A percentile compares a stretch with the other conserved stretches of the same genome.
Evolutionary conservation across 78 protist genomes (phyloP).

Genomic region (Parvularia atlantis): DNA sequence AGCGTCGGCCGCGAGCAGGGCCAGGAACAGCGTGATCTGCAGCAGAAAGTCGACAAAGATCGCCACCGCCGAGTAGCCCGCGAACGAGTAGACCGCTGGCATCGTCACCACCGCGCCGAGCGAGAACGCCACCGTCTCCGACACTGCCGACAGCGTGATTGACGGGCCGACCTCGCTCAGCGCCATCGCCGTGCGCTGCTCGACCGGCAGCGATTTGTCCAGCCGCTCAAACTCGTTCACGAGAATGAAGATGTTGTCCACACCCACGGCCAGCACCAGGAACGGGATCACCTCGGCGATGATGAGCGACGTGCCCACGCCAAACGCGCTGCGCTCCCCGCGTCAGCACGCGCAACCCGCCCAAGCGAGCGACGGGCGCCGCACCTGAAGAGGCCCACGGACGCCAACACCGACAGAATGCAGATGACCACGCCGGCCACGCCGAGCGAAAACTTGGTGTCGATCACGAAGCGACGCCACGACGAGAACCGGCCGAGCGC

Average conservation of each 20-base stretch:
- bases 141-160: slow-evolving; percentile 53
- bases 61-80: slow-evolving; percentile 52
- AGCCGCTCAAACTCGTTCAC: slow-evolving; percentile 43
- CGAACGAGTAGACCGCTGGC: slow-evolving; percentile 65
- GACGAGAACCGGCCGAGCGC: slow-evolving; percentile 52
- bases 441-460: slow-evolving; percentile 43
- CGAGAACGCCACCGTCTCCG: slow-evolving; percentile 61
- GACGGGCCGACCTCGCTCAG: slow-evolving; percentile 52
- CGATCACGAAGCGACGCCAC: slow-evolving; percentile 1
- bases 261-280: slow-evolving; percentile 69
- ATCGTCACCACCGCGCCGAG: slow-evolving; percentile 58
- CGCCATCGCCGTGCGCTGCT: slow-evolving; percentile 34
- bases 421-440: slow-evolving; percentile 57
- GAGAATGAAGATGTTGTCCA: slow-evolving; percentile 64
- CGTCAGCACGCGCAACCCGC: neutral
- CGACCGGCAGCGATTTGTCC: slow-evolving; percentile 9
- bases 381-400: slow-evolving; percentile 40
- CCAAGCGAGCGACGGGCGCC: neutral
- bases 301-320: slow-evolving; percentile 58
- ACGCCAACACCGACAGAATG: slow-evolving; percentile 7
- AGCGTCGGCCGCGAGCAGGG: slow-evolving; percentile 42
- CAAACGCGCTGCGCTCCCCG: neutral
- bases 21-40: slow-evolving; percentile 46
- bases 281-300: slow-evolving; percentile 71
- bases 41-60: slow-evolving; percentile 41